phyloP scores from a whole-genome alignment of 2,329 filamentous ascomycete genomes.

The Tothia fuscella region DNA sequence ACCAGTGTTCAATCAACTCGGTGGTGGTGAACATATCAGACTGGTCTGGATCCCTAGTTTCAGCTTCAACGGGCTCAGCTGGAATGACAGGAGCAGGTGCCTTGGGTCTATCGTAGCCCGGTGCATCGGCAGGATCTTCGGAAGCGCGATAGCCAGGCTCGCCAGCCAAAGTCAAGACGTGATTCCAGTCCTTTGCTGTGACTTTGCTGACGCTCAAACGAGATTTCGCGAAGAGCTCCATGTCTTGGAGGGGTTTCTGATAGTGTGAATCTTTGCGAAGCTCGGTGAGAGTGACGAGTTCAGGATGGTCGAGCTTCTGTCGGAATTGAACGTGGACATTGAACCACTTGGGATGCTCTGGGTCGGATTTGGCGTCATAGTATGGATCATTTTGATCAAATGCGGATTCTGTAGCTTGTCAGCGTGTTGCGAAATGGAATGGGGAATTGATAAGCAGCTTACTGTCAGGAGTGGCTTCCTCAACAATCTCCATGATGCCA shows the following conservation, averaged over 20 bases:
- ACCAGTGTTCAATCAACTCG: background rate
- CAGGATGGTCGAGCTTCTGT: conserved; percentile 54
- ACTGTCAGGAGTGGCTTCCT: conserved; percentile 72
- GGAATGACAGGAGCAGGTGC: background rate
- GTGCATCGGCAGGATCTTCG: background rate
- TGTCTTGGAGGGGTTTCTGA: conserved; percentile 49
- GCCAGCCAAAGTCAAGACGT: conserved; percentile 41
- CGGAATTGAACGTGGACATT: conserved; percentile 82
- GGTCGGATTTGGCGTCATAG: conserved; percentile 66
- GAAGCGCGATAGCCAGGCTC: background rate
- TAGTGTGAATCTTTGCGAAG: conserved; percentile 49
- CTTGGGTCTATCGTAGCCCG: too few species aligned
- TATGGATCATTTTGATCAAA: conserved; percentile 65
- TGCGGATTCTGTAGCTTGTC: conserved; percentile 44
- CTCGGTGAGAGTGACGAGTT: conserved; percentile 57
- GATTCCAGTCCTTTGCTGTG: conserved; percentile 51
- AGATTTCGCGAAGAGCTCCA: conserved; percentile 76
- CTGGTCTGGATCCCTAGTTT: background rate
- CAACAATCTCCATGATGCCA: conserved; percentile 79
- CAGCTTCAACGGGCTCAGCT: background rate
- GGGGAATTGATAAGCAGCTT: conserved; percentile 18
- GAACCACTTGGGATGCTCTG: conserved; percentile 66
- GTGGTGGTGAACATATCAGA: background rate
- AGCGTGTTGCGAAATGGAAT: background rate
- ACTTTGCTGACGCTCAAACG: conserved; percentile 71